Base-by-base conservation (phyloP, 2,329 filamentous ascomycete genomes). In the Penicillium crustosum region DNA sequence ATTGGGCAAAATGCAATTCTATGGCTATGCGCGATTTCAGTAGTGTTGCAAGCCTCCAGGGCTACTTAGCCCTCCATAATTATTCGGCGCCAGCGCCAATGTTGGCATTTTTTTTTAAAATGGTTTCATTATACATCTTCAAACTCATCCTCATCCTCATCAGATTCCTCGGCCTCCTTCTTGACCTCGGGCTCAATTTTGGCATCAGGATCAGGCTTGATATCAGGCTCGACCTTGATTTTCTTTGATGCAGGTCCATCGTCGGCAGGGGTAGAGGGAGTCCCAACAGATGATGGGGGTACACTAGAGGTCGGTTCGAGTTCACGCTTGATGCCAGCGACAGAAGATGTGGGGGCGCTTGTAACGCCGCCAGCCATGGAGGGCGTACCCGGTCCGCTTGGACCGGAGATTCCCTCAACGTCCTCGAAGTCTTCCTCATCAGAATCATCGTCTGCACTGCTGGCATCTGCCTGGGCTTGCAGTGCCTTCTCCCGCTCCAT, bases 341-440 rank as follows among this genome's bases (percentile, higher is more conserved):
- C 66, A 29, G 62, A 60, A 13, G 57, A 58, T 6, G 63, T 57
- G 4, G 72, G 66, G 1, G 59, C 68, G 62, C 69, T 73, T 7
- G 70, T 69, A 6, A 70, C 69, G 3, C 66, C 66, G 12, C 59
- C 58, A 8, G 53, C 61, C 6, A 68, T 66, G 12, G 71, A 71
- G 19, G 73, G 72, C 17, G 73, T 76, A 8, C 64, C 68, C 5
- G 74, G 69, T 23, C 73, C 75, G 58, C 72, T 71, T 39, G 69
- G 70, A 21, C 66, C 72, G 15, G 74, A 73, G 12, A 71, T 66
- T n/a, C 72, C 72, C 7, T 71, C 72, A 7, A 80, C 74, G 42
- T 80, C 78, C 60, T 79, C 78, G 43, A 79, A 79, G 50, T 77
- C 72, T 43, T 74, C 74, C 42, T 76, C 74, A n/a, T 77, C 75